Conservation (phyloP, 768 basidiomycete species). For the Phylloporus arenicola region DNA sequence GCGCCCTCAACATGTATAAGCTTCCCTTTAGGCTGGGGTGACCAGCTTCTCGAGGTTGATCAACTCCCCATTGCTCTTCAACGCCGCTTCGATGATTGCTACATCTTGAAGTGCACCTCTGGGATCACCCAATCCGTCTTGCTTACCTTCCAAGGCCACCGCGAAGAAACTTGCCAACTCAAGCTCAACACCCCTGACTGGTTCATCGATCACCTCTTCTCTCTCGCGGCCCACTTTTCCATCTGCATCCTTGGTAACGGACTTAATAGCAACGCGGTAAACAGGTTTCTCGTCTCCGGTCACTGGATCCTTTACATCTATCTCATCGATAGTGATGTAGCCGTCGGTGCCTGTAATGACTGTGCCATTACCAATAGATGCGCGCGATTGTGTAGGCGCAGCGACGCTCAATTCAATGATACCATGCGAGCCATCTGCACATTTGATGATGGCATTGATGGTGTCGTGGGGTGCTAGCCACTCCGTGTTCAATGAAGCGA, state of each 20-base stretch:
- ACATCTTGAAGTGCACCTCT: slow-evolving; percentile 65
- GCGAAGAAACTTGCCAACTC: slow-evolving; percentile 59
- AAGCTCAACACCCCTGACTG: slow-evolving; percentile 46
- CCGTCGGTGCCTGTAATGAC: slow-evolving; percentile 61
- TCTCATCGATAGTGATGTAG: slow-evolving; percentile 46
- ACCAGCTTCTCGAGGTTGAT: slow-evolving; percentile 49
- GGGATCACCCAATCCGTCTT: slow-evolving; percentile 57
- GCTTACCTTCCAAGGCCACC: slow-evolving; percentile 41
- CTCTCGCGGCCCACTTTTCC: slow-evolving; percentile 30
- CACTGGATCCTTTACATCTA: slow-evolving; percentile 21
- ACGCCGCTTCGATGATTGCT: slow-evolving; percentile 70
- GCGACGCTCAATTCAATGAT: slow-evolving; percentile 61
- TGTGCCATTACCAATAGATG: slow-evolving; percentile 24
- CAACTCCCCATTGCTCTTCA: slow-evolving; percentile 58
- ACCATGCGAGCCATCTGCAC: slow-evolving; percentile 50
- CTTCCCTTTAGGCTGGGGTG: neutral
- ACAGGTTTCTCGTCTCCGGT: slow-evolving; percentile 22
- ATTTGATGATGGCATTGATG: slow-evolving; percentile 50
- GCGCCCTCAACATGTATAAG: neutral
- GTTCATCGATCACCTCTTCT: slow-evolving; percentile 44
- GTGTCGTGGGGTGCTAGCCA: slow-evolving; percentile 80
- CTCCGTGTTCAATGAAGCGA: slow-evolving; percentile 63
- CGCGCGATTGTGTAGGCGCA: slow-evolving; percentile 42
- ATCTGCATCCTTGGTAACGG: slow-evolving; percentile 16
- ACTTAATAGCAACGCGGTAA: slow-evolving; percentile 38